Evolutionary conservation across 352 stramenopile genomes (phyloP).

Genomic region (Globisporangium cylindrosporum): DNA sequence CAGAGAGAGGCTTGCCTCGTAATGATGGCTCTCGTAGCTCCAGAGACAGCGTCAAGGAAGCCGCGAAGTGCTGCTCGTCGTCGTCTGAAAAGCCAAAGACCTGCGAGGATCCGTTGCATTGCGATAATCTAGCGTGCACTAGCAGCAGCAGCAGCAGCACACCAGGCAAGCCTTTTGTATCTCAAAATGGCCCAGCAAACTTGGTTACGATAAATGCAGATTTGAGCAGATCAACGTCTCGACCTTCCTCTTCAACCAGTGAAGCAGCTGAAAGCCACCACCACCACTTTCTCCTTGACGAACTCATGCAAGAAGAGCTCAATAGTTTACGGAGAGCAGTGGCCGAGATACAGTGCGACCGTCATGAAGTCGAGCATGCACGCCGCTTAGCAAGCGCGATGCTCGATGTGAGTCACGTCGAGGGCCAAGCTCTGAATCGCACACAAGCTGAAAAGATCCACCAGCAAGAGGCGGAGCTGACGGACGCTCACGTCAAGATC

Average conservation of each 20-base stretch:
- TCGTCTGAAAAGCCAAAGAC: background rate
- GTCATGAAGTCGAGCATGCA: constrained; percentile 31
- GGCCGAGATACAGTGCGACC: constrained; percentile 35
- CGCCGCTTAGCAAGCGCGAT: constrained; percentile 20
- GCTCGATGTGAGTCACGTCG: constrained; percentile 18
- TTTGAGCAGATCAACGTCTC: background rate
- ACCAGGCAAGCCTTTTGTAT: background rate
- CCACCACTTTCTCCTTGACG: constrained; percentile 13
- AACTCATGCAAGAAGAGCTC: constrained; percentile 53
- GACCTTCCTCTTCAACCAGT: background rate
- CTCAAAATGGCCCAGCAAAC: background rate
- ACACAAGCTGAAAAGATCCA: constrained; percentile 34
- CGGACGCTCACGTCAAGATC: constrained; percentile 16
- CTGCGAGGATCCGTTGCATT: background rate
- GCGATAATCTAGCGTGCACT: background rate
- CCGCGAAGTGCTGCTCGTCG: background rate
- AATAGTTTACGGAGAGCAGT: constrained; percentile 38
- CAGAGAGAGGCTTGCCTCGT: too few species aligned
- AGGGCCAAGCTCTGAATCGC: constrained; percentile 19
- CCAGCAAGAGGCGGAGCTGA: constrained; percentile 30
- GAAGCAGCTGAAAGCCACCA: background rate
- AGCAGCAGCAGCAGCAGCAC: too few species aligned
- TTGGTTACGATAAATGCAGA: background rate
- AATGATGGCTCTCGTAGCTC: background rate
- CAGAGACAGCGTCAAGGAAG: background rate